A percentile compares a stretch with the other conserved stretches of the same genome.
phyloP scores from a whole-genome alignment of 345 rosid species.

The Hibiscus tridactylites region DNA sequence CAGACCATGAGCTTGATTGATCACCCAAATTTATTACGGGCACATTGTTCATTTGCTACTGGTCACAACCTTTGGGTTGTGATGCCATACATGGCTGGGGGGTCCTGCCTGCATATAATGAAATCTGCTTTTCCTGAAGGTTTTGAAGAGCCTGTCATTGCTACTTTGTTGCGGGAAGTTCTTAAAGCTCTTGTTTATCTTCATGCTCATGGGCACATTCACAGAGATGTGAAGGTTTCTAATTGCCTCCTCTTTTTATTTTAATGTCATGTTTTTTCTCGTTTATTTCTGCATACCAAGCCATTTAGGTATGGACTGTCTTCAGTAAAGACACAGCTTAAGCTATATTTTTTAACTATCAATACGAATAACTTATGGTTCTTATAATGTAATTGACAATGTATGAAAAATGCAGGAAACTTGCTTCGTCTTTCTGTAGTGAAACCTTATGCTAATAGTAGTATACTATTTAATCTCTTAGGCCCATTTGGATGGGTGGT shows the following conservation, averaged over 20 bases:
- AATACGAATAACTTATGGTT: not conserved
- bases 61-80: conserved; percentile 92
- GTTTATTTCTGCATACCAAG: not conserved
- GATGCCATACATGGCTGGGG: conserved; percentile 99
- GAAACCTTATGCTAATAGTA: not conserved
- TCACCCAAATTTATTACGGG: conserved; percentile 78
- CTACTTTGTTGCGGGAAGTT: conserved; percentile 76
- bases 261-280: not conserved
- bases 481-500: not conserved
- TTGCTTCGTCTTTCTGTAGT: not conserved
- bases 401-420: not conserved
- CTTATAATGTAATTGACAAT: not conserved
- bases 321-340: not conserved
- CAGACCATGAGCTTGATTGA: conserved; percentile 86
- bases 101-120: conserved; percentile 95
- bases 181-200: conserved; percentile 95
- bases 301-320: not conserved
- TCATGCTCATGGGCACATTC: conserved; percentile 91
- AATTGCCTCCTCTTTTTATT: conserved; percentile 8
- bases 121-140: conserved; percentile 77
- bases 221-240: conserved; percentile 94
- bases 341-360: not conserved
- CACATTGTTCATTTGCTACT: conserved; percentile 85
- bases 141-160: conserved; percentile 94
- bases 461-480: not conserved